A percentile compares a stretch with the other conserved stretches of the same genome.
Conservation (phyloP, 2,329 filamentous ascomycete species). For the Aspergillus hortae region DNA sequence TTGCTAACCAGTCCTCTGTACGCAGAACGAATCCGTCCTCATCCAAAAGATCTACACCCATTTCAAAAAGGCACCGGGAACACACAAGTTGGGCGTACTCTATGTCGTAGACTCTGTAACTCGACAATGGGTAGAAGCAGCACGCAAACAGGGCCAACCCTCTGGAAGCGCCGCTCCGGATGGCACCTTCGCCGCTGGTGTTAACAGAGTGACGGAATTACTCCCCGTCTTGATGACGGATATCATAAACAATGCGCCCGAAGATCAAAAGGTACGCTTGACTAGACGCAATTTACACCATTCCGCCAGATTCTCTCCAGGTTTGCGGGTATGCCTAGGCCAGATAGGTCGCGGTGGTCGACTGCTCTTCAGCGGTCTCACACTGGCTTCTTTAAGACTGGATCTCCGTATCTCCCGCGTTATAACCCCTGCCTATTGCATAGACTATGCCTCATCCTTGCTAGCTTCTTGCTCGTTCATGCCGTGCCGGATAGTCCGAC, state of each 20-base stretch:
- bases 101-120: constrained; percentile 99
- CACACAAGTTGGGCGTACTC: constrained; percentile 97
- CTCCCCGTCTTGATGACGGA: constrained; percentile 94
- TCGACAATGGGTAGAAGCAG: constrained; percentile 96
- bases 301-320: constrained; percentile 26
- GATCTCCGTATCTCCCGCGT: constrained; percentile 24
- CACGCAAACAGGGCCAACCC: constrained; percentile 78
- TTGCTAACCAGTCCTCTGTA: constrained; percentile 6
- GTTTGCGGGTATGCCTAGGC: constrained; percentile 27
- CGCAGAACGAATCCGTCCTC: constrained; percentile 85
- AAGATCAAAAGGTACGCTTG: constrained; percentile 93
- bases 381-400: constrained; percentile 18
- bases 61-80: constrained; percentile 89
- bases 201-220: constrained; percentile 93
- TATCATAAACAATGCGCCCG: constrained; percentile 80
- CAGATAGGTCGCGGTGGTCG: constrained; percentile 21
- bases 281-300: constrained; percentile 33
- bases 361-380: constrained; percentile 26
- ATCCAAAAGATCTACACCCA: constrained; percentile 96
- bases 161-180: constrained; percentile 77
- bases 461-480: constrained; percentile 17
- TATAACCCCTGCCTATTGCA: constrained; percentile 18
- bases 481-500: constrained; percentile 38
- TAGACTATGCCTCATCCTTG: constrained; percentile 22
- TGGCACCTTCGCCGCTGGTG: constrained; percentile 90